These are phyloP conservation scores for Parsonsia alboflavescens DNA, from an alignment of 257 asterid genomes.

Conservation along the genomic window DNA sequence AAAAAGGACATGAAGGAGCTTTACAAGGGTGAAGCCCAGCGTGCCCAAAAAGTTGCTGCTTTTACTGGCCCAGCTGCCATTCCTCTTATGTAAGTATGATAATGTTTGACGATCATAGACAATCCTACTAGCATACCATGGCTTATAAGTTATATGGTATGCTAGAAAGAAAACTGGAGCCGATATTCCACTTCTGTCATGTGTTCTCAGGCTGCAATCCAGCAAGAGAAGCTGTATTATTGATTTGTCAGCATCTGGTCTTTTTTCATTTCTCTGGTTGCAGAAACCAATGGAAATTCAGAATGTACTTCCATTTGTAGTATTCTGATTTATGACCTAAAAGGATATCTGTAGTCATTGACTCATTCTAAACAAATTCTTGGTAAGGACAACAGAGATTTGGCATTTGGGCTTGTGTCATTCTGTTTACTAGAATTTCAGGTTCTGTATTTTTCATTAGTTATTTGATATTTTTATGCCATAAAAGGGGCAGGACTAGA, in stretches of 20 bases:
- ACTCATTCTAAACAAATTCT: neutral
- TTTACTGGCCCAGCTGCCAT: conserved; percentile 78
- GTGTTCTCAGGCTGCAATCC: neutral
- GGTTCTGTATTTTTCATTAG: neutral
- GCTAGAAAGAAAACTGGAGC: neutral
- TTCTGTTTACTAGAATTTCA: neutral
- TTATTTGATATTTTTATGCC: neutral
- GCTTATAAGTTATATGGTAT: neutral
- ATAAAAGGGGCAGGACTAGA: neutral
- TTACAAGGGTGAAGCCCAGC: conserved; percentile 69
- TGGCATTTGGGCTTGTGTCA: no score
- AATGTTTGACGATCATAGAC: neutral
- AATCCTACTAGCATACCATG: neutral
- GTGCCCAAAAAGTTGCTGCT: conserved; percentile 93
- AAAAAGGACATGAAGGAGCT: conserved; percentile 74
- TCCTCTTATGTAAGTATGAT: conserved; percentile 64
- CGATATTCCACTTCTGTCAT: neutral
- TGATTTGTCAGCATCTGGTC: neutral
- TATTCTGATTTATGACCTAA: neutral
- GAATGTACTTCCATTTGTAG: no score
- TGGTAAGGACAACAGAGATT: neutral
- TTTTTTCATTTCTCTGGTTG: neutral
- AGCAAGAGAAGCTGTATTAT: neutral
- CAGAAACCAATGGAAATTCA: neutral
- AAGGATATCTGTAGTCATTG: neutral